Evolutionary conservation across 306 rosid species (phyloP), one percentile per base, ranked within the genome.

Genomic region (Alnus rubra): DNA sequence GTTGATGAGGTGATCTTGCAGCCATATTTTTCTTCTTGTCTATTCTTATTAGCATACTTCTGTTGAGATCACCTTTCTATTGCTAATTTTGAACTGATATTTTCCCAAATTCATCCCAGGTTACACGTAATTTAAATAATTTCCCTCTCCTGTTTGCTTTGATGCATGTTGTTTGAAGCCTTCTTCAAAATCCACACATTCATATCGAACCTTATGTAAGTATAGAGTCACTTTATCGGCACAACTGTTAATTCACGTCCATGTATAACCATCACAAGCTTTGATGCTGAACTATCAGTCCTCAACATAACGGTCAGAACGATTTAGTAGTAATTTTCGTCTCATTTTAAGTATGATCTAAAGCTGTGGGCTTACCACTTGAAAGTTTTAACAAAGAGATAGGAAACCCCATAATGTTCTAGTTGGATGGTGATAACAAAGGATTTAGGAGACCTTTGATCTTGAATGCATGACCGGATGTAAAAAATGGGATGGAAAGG

Each of bases 141-240:
- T 81, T 84, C 42, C 72, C 71, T 59, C 67, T 81, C 69, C 78
- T 92, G 68, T 86, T 91, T 89, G 90, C 97, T 72, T 83, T 88
- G 87, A 92, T 94, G 97, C 92, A 90, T 42, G 85, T 94, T 80
- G 88, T 87, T 42, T 79, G 89, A 81, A 89, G 97, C 85, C 93
- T 92, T 82, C 78, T 91, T 78, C 97, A 81, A 81, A 94, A 94
- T 88, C 92, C 90, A 67, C 92, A 88, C 82, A 80, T 94, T 74
- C 97, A 94, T 76, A 73, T 89, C 71, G 95, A 92, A 82, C 98
- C 88, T 86, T 94, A 92, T 87, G 98, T 94, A 84, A 89, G 97
- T 85, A 67, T 73, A 77, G 48, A 50, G 39, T 71, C 82, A 55
- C 44, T 67, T 18, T 19, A 16, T 67, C 18, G 23, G 72, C 31